These are phyloP conservation scores for Hanseniaspora uvarum DNA, from an alignment of 1,139 yeast species.

Conservation along the genomic window DNA sequence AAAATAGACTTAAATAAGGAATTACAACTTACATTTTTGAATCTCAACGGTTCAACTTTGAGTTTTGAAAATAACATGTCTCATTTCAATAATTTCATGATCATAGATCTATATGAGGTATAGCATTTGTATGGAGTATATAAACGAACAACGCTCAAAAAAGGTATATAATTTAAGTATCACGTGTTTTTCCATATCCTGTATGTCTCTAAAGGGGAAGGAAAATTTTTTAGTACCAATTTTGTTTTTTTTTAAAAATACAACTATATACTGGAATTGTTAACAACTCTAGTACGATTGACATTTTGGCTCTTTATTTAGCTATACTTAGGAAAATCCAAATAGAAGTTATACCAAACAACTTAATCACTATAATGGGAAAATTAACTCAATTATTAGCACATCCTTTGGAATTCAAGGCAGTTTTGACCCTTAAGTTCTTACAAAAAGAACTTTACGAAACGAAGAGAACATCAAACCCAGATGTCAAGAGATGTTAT, in stretches of 20 bases:
- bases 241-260: no score
- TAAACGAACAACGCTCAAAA: not conserved
- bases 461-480: conserved; percentile 28
- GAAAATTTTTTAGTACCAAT: no score
- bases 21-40: not conserved
- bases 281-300: no score
- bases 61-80: not conserved
- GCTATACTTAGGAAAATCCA: no score
- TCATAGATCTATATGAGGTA: conserved; percentile 3
- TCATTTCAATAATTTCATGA: not conserved
- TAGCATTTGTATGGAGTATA: not conserved
- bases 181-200: no score
- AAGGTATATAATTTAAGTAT: no score
- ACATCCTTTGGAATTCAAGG: conserved; percentile 65
- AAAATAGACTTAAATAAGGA: not conserved
- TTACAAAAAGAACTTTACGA: conserved; percentile 30
- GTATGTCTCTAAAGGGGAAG: no score
- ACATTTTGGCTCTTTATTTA: no score
- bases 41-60: not conserved
- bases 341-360: no score
- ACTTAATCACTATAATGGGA: conserved; percentile 47
- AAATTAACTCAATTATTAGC: conserved; percentile 50
- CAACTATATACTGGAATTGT: no score
- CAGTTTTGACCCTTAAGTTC: conserved; percentile 51
- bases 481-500: conserved; percentile 54